Percentiles rank a stretch among this genome's conserved stretches.
phyloP scores from a whole-genome alignment of 306 rosid genomes.

The Spatholobus suberectus region DNA sequence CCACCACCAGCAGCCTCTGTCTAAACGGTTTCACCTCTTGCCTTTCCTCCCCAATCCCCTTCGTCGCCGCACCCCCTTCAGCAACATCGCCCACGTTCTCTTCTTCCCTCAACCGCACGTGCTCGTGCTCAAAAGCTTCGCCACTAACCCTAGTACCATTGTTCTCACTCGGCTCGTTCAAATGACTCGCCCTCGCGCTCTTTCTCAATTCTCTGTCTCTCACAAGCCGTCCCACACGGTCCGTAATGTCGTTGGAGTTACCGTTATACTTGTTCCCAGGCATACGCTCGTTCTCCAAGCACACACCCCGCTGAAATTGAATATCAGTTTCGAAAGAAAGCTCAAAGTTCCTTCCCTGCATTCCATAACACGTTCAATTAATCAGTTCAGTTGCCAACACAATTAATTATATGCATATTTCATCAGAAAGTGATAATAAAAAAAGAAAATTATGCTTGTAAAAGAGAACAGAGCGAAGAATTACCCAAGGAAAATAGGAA shows the following conservation, averaged over 20 bases:
- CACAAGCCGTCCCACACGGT: conserved; percentile 69
- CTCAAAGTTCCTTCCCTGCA: background rate
- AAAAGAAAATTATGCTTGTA: background rate
- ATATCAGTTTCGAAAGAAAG: background rate
- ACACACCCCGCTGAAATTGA: too few species aligned
- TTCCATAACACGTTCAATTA: background rate
- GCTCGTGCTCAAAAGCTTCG: conserved; percentile 52
- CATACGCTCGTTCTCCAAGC: conserved; percentile 59
- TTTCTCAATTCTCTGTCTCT: conserved; percentile 69
- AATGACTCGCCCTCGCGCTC: conserved; percentile 49
- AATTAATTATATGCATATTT: too few species aligned
- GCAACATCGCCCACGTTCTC: conserved; percentile 43
- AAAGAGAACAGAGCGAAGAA: background rate
- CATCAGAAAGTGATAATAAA: too few species aligned
- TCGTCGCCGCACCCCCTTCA: conserved; percentile 47
- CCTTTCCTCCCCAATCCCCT: conserved; percentile 42
- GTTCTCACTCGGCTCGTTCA: conserved; percentile 51
- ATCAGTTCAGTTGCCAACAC: too few species aligned
- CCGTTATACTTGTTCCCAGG: conserved; percentile 74
- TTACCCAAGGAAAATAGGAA: background rate
- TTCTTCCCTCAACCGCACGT: conserved; percentile 50
- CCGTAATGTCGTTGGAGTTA: conserved; percentile 47
- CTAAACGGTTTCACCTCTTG: conserved; percentile 52
- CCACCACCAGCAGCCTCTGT: conserved; percentile 90
- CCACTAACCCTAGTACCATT: background rate